Percentiles rank a stretch among this genome's conserved stretches.
Evolutionary conservation across 345 rosid species (phyloP).

Genomic region (Ceriops decandra): DNA sequence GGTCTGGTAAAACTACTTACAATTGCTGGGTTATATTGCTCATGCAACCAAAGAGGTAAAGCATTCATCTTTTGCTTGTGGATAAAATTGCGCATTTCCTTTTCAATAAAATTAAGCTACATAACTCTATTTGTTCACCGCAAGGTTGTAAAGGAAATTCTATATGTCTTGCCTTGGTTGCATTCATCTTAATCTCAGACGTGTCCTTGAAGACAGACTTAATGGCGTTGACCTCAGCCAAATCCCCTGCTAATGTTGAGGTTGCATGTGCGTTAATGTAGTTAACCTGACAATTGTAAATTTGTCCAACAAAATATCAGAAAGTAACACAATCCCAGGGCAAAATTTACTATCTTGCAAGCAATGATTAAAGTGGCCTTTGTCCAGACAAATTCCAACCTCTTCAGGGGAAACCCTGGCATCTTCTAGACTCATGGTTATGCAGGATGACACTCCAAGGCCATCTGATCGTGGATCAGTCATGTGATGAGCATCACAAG

Average conservation of each 20-base stretch:
- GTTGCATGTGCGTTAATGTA: conserved; percentile 68
- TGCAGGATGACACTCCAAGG: conserved; percentile 62
- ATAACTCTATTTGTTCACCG: neutral
- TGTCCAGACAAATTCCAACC: conserved; percentile 22
- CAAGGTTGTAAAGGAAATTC: neutral
- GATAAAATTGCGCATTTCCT: too few relatives aligned
- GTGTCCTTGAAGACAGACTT: conserved; percentile 62
- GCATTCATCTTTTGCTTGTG: too few relatives aligned
- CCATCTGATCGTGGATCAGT: conserved; percentile 62
- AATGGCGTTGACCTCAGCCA: conserved; percentile 68
- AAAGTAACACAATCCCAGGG: neutral
- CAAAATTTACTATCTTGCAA: neutral
- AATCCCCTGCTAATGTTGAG: conserved; percentile 67
- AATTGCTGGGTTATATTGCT: too few relatives aligned
- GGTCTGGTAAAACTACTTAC: too few relatives aligned
- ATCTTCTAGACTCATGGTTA: conserved; percentile 51
- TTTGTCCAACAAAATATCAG: neutral
- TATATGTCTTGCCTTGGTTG: conserved; percentile 46
- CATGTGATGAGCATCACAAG: conserved; percentile 73
- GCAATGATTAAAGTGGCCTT: too few relatives aligned
- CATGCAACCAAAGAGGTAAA: too few relatives aligned
- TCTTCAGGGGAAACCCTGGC: conserved; percentile 73
- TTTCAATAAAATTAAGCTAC: neutral
- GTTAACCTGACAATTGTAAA: conserved; percentile 43
- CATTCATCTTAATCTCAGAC: conserved; percentile 65